Conservation (phyloP, 2,329 filamentous ascomycete genomes). For the Penicillium sclerotigenum region DNA sequence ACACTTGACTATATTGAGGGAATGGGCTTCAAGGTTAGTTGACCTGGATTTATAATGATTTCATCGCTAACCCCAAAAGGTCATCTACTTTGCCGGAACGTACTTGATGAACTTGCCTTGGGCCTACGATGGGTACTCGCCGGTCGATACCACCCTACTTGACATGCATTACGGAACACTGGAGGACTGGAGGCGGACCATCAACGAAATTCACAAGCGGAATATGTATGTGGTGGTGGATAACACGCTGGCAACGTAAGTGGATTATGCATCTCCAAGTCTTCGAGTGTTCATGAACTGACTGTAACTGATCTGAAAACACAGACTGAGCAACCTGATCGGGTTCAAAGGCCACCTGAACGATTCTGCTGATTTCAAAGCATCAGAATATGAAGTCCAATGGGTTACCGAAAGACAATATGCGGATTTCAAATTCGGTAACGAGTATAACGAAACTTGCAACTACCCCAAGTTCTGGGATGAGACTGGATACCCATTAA, state of each 20-base stretch:
- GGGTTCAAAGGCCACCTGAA: conserved; percentile 62
- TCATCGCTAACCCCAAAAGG: conserved; percentile 35
- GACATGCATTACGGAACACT: conserved; percentile 62
- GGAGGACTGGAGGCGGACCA: conserved; percentile 55
- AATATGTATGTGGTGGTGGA: conserved; percentile 65
- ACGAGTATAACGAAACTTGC: conserved; percentile 54
- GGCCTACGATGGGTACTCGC: conserved; percentile 59
- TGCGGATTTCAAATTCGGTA: conserved; percentile 55
- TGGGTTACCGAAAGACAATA: conserved; percentile 57
- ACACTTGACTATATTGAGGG: conserved; percentile 63
- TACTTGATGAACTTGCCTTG: conserved; percentile 63
- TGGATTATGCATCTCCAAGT: not conserved
- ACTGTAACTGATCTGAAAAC: not conserved
- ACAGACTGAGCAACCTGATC: conserved; percentile 56
- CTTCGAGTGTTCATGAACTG: not conserved
- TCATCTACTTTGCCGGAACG: conserved; percentile 61
- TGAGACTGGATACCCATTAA: conserved; percentile 53
- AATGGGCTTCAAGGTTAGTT: conserved; percentile 59
- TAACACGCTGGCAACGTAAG: conserved; percentile 62
- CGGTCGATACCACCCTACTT: conserved; percentile 62
- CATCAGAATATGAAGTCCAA: conserved; percentile 54
- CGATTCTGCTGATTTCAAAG: conserved; percentile 53
- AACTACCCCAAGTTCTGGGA: conserved; percentile 61
- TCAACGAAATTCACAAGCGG: conserved; percentile 58
- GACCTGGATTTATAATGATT: not conserved